Evolutionary conservation across 441 rosid genomes (phyloP).

Genomic region (Adansonia madagascariensis): DNA sequence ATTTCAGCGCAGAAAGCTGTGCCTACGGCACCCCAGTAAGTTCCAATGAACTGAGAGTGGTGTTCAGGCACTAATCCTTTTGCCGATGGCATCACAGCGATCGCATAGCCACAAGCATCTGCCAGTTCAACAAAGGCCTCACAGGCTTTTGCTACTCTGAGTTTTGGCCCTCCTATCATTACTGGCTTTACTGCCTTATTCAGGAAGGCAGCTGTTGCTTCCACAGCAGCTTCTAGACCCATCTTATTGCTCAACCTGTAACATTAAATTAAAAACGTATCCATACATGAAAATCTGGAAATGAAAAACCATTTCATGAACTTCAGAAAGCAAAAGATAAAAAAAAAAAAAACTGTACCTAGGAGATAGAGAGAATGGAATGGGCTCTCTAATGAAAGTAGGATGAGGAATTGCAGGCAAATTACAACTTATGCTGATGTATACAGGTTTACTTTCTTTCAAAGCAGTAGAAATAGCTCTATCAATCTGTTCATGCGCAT

Average conservation of each 20-base stretch:
- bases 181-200: slow-evolving; percentile 17
- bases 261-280: background rate
- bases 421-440: slow-evolving; percentile 21
- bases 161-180: slow-evolving; percentile 15
- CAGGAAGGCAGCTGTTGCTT: slow-evolving; percentile 1
- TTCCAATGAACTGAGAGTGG: slow-evolving; percentile 13
- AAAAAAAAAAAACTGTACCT: background rate
- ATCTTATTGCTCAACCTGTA: slow-evolving; percentile 13
- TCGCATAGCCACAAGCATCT: slow-evolving; percentile 13
- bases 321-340: background rate
- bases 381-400: slow-evolving; percentile 10
- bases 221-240: slow-evolving; percentile 9
- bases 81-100: slow-evolving; percentile 5
- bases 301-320: background rate
- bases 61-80: slow-evolving; percentile 18
- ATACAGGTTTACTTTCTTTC: slow-evolving; percentile 19
- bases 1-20: slow-evolving; percentile 15
- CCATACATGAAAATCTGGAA: background rate
- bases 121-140: slow-evolving; percentile 13
- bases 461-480: slow-evolving; percentile 15
- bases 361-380: slow-evolving; percentile 13
- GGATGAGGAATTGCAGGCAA: slow-evolving; percentile 8
- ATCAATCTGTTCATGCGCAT: slow-evolving; percentile 17
- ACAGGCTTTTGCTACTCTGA: slow-evolving; percentile 11
- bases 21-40: slow-evolving; percentile 18